These are phyloP conservation scores for Neurospora sp. DNA, from an alignment of 2,329 filamentous ascomycete species.

Conservation along the genomic window DNA sequence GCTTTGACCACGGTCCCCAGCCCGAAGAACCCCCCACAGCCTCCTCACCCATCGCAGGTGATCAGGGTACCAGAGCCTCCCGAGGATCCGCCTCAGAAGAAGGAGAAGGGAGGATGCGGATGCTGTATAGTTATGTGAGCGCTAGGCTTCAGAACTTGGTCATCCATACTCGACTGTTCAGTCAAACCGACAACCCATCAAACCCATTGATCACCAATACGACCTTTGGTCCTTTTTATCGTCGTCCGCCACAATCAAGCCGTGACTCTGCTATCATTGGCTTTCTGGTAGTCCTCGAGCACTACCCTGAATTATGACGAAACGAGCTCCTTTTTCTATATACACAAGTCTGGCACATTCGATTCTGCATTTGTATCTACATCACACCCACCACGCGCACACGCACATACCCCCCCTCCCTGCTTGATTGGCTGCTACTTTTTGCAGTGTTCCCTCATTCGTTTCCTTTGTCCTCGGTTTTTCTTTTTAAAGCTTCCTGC, in stretches of 20 bases:
- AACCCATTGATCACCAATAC: not conserved
- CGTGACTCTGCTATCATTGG: not conserved
- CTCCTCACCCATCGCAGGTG: constrained; percentile 33
- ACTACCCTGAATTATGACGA: constrained; percentile 6
- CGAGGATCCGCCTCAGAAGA: constrained; percentile 38
- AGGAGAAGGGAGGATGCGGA: constrained; percentile 51
- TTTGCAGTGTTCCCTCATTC: not conserved
- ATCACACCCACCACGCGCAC: not conserved
- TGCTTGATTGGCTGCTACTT: not conserved
- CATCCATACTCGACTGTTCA: not conserved
- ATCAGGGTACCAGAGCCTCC: constrained; percentile 41
- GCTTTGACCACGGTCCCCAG: constrained; percentile 31
- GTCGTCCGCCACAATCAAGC: not conserved
- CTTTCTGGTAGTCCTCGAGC: not conserved
- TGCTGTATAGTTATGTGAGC: constrained; percentile 68
- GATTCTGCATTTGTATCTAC: constrained; percentile 3
- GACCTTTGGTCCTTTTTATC: not conserved
- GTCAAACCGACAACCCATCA: not conserved
- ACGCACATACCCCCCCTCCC: not conserved
- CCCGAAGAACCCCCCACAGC: constrained; percentile 34
- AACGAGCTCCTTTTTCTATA: constrained; percentile 2
- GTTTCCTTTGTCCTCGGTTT: not conserved
- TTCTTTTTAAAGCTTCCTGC: not conserved
- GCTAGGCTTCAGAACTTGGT: not conserved
- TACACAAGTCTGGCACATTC: not conserved